Percentiles rank a stretch among this genome's conserved stretches.
Evolutionary conservation across 1,284 basidiomycete species (phyloP).

Genomic region (Sutorius eximius): DNA sequence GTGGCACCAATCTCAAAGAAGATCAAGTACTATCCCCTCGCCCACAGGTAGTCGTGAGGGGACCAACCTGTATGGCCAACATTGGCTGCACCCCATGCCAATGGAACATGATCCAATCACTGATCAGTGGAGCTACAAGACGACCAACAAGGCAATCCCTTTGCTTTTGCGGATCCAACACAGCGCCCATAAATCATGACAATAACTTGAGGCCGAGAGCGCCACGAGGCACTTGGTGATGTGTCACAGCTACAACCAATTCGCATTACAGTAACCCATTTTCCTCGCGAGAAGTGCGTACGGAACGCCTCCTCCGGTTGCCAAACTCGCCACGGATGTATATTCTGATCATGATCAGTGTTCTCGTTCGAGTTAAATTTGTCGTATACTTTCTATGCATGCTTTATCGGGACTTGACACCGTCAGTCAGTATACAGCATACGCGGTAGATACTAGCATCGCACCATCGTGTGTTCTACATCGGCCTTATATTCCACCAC

Average conservation of each 20-base stretch:
- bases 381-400: background rate
- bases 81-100: background rate
- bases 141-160: background rate
- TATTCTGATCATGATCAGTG: background rate
- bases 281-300: background rate
- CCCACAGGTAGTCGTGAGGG: background rate
- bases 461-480: too few relatives aligned
- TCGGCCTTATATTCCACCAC: too few relatives aligned
- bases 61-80: background rate
- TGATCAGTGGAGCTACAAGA: background rate
- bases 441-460: background rate
- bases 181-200: too few relatives aligned
- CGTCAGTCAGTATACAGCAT: background rate
- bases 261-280: background rate
- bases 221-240: slow-evolving; percentile 3
- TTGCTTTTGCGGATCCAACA: background rate
- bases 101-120: background rate
- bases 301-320: background rate
- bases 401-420: background rate
- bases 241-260: slow-evolving; percentile 1
- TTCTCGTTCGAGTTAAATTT: background rate
- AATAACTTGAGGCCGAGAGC: background rate
- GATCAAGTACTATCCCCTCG: background rate
- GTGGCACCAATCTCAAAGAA: background rate
- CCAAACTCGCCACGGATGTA: background rate